Evolutionary conservation across 2,329 filamentous ascomycete genomes (phyloP).

Genomic region (Thielaviopsis euricoi): DNA sequence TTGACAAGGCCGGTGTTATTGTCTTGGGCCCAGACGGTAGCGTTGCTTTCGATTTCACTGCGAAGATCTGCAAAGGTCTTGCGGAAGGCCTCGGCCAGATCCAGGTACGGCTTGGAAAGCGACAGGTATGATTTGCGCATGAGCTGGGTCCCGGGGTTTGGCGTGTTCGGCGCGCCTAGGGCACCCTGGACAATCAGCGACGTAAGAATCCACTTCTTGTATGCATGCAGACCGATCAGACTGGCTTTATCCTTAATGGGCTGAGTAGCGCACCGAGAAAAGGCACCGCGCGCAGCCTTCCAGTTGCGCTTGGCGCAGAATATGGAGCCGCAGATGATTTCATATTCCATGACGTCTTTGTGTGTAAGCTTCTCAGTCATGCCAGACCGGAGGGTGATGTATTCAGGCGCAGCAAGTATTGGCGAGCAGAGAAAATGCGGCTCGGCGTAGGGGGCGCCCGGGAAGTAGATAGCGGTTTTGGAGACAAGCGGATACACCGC

Average conservation of each 20-base stretch:
- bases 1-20: conserved; percentile 55
- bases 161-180: conserved; percentile 3
- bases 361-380: conserved; percentile 38
- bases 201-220: conserved; percentile 79
- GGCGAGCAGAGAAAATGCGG: conserved; percentile 29
- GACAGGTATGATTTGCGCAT: conserved; percentile 19
- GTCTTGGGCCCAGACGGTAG: conserved; percentile 48
- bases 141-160: background rate
- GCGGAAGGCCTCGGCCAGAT: conserved; percentile 50
- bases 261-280: conserved; percentile 50
- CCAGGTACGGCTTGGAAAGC: conserved; percentile 52
- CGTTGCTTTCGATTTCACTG: conserved; percentile 43
- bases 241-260: conserved; percentile 50
- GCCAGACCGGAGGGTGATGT: conserved; percentile 41
- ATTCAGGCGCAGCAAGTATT: conserved; percentile 31
- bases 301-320: conserved; percentile 46
- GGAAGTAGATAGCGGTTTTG: conserved; percentile 49
- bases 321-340: conserved; percentile 45
- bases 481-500: conserved; percentile 45
- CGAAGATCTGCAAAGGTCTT: conserved; percentile 35
- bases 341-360: conserved; percentile 47
- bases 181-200: conserved; percentile 55
- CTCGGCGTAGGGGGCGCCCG: conserved; percentile 24
- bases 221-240: conserved; percentile 71
- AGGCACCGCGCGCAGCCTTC: conserved; percentile 41